Conservation (phyloP, 148 eudicot species). For the Heliamphora exappendiculata region DNA sequence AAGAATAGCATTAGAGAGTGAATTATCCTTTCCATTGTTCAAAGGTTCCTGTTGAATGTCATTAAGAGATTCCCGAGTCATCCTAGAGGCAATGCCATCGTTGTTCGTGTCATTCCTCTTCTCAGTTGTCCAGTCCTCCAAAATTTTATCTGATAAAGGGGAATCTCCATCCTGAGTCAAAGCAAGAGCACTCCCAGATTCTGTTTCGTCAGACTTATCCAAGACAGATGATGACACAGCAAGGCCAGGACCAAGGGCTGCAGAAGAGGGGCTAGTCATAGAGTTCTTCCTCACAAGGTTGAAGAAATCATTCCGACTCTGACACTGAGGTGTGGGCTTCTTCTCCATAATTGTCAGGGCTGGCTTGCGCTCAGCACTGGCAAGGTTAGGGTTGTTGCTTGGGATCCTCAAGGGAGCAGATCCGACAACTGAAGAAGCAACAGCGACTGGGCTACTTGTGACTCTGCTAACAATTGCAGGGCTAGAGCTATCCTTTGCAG, state of each 20-base stretch:
- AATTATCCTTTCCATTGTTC: slow-evolving; percentile 20
- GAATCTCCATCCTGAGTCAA: slow-evolving; percentile 14
- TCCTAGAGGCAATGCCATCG: slow-evolving; percentile 16
- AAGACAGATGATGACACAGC: slow-evolving; percentile 8
- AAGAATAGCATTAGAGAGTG: slow-evolving; percentile 18
- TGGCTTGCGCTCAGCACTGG: slow-evolving; percentile 17
- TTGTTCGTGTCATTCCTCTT: slow-evolving; percentile 12
- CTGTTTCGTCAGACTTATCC: slow-evolving; percentile 21
- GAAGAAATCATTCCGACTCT: slow-evolving; percentile 21
- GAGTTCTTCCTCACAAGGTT: slow-evolving; percentile 33
- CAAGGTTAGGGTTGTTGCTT: slow-evolving; percentile 3
- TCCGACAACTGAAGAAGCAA: slow-evolving; percentile 19
- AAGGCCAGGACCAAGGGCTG: too few relatives aligned
- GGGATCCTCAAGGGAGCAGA: slow-evolving; percentile 21
- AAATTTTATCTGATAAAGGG: too few relatives aligned
- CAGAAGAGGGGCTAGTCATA: slow-evolving; percentile 17
- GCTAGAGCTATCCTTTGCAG: slow-evolving; percentile 28
- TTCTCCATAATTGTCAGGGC: slow-evolving; percentile 7
- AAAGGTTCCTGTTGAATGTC: neutral
- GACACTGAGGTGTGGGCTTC: slow-evolving; percentile 12
- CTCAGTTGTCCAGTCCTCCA: too few relatives aligned
- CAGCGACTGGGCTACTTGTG: too few relatives aligned
- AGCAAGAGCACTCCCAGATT: slow-evolving; percentile 11
- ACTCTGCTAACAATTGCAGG: slow-evolving; percentile 20
- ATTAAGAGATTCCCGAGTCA: slow-evolving; percentile 1